These are phyloP conservation scores for Colletotrichum kahawae DNA, from an alignment of 2,329 filamentous ascomycete genomes.

Conservation along the genomic window DNA sequence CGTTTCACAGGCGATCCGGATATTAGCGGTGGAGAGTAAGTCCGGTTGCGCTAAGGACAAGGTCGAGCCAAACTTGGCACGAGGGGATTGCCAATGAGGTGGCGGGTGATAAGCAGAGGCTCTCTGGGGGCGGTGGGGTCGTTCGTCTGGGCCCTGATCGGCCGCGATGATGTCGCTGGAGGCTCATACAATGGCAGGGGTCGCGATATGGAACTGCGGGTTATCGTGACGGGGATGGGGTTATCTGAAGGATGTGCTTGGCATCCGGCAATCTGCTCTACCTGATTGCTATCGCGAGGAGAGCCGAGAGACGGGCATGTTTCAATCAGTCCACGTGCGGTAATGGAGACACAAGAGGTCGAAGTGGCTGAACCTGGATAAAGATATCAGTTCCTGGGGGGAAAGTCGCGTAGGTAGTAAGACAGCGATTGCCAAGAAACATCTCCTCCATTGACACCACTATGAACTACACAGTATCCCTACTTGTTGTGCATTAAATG, in stretches of 20 bases:
- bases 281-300: not conserved
- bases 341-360: not conserved
- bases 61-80: not conserved
- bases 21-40: not conserved
- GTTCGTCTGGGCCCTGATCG: not conserved
- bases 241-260: not conserved
- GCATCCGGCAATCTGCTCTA: not conserved
- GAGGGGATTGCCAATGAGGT: not conserved
- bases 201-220: conserved; percentile 38
- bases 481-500: too few relatives aligned
- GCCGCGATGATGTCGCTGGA: not conserved
- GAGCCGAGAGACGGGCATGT: not conserved
- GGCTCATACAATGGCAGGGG: not conserved
- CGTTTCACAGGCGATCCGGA: not conserved
- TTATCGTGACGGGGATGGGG: not conserved
- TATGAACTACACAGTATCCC: not conserved
- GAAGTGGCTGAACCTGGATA: not conserved
- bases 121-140: not conserved
- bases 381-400: not conserved
- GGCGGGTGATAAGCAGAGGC: not conserved
- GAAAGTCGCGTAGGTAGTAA: rapidly evolving
- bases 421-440: not conserved
- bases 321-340: not conserved
- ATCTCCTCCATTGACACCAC: too few relatives aligned
- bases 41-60: not conserved